These are phyloP conservation scores for Monilinia fructigena DNA, from an alignment of 2,329 filamentous ascomycete genomes.

Conservation along the genomic window DNA sequence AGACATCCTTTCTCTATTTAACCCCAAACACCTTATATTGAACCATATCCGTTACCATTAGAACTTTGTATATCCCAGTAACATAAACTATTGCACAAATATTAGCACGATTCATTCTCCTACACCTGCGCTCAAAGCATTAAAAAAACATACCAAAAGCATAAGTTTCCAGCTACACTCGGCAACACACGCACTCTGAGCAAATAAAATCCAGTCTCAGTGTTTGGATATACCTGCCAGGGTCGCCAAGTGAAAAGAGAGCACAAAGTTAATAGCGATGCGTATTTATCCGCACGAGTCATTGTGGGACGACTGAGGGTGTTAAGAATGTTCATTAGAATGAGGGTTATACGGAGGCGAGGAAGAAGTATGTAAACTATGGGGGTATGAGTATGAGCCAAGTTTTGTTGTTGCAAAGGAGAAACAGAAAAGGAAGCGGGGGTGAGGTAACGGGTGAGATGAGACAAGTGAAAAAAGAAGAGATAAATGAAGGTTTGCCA, in stretches of 20 bases:
- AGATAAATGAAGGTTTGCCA: not conserved
- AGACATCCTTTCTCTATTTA: no score
- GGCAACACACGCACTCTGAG: slow-evolving; percentile 25
- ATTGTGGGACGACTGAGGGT: slow-evolving; percentile 22
- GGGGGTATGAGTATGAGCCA: not conserved
- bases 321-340: slow-evolving; percentile 32
- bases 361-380: slow-evolving; percentile 35
- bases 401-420: not conserved
- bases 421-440: not conserved
- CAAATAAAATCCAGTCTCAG: slow-evolving; percentile 12
- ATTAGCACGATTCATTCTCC: not conserved
- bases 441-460: not conserved
- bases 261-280: slow-evolving; percentile 15
- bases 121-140: not conserved
- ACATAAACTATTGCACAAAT: not conserved
- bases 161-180: slow-evolving; percentile 7
- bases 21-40: not conserved
- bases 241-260: slow-evolving; percentile 6
- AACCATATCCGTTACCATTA: not conserved
- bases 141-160: slow-evolving; percentile 2
- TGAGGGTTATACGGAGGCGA: slow-evolving; percentile 29
- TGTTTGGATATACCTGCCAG: slow-evolving; percentile 22
- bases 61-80: slow-evolving; percentile 12
- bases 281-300: slow-evolving; percentile 18
- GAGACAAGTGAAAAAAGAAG: not conserved